Base-by-base conservation (phyloP, 371 early-diverging fungal species). In the Mucor circinelloides region DNA sequence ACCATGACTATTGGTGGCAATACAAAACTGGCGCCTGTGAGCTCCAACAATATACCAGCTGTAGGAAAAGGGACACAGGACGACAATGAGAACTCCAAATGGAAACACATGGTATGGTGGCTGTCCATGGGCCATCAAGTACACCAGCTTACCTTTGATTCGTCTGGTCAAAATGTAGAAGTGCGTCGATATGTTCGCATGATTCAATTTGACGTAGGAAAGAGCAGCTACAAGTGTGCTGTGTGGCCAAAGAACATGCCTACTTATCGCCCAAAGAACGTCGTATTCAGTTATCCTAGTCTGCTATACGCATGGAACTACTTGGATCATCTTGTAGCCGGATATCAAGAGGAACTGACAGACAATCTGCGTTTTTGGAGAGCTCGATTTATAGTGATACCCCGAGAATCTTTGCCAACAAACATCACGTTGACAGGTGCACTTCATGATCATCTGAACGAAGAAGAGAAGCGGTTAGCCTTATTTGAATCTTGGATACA, bases 241-340 rank as follows among this genome's bases (percentile, higher is more conserved):
- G 87, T 99, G n/a, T 97, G 97, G 97, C 90, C 93, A 17, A 92
- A 91, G 72, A 78, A 89, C 67, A 76, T 82, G 57, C 67, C 75
- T 4, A 79, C 77, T 1, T 98, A 94, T 71, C 59, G 81, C 48
- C 71, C 79, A 0, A 81, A 89, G 42, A 73, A 63, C 0, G 76
- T 92, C 5, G 75, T 68, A 0, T 98, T 99, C 70, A 67, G 71
- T 6, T 97, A 95, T 71, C 93, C 97, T 6, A 76, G 83, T 15
- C 66, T 92, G 9, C 80, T 87, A 28, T 95, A 95, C 75, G 92
- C 93, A 34, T 99, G 99, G 99, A 99, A 97, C 70, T 94, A 91
- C 50, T 79, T 97, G 27, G 99, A 97, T 76, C 89, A 90, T 63
- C 77, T 93, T 19, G 89, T 96, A 2, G 87, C 93, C 8, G 98